Evolutionary conservation across 2,329 filamentous ascomycete genomes (phyloP).

Genomic region (Fusarium euwallaceae): DNA sequence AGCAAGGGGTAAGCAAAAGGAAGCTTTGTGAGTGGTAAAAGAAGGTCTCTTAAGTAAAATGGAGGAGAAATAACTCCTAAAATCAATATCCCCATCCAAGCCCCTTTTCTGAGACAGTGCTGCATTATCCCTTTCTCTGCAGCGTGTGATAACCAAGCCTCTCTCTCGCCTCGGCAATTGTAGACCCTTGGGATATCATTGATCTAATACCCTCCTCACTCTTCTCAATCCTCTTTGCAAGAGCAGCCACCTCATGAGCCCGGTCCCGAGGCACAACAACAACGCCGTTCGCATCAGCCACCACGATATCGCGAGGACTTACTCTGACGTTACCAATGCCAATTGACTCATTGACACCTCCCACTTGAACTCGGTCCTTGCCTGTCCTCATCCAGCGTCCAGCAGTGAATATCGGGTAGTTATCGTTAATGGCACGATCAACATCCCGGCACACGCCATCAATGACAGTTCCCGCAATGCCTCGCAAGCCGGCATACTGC

Average conservation of each 20-base stretch:
- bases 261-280: constrained; percentile 36
- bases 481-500: constrained; percentile 48
- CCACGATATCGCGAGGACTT: constrained; percentile 47
- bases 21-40: not conserved
- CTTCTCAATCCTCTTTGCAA: constrained; percentile 30
- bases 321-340: constrained; percentile 48
- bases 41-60: not conserved
- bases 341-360: constrained; percentile 32
- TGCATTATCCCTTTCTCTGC: constrained; percentile 27
- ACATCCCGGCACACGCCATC: constrained; percentile 52
- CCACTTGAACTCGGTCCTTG: not conserved
- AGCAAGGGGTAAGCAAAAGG: not conserved
- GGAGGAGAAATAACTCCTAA: not conserved
- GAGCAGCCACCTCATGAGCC: constrained; percentile 31
- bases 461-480: constrained; percentile 50
- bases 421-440: constrained; percentile 45
- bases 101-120: not conserved
- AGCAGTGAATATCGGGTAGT: constrained; percentile 49
- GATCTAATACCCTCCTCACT: constrained; percentile 27
- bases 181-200: constrained; percentile 22
- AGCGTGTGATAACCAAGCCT: constrained; percentile 36
- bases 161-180: constrained; percentile 28
- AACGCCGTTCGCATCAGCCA: constrained; percentile 46
- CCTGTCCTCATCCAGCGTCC: constrained; percentile 51
- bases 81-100: not conserved